A percentile compares a stretch with the other conserved stretches of the same genome.
phyloP scores from a whole-genome alignment of 2,329 filamentous ascomycete species.

The Cryphonectria radicalis region DNA sequence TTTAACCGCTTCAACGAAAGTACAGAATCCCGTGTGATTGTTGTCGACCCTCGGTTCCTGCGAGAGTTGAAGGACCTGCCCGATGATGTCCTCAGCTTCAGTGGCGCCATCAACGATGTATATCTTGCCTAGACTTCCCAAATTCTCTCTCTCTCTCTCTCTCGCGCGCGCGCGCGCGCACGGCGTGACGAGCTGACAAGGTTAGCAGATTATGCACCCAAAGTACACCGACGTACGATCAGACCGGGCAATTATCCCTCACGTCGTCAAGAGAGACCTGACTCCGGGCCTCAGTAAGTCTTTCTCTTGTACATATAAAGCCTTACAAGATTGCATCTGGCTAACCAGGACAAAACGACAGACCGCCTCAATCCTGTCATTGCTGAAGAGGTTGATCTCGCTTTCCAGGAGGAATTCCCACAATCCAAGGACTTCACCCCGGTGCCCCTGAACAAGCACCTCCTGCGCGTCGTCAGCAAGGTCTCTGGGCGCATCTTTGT shows the following conservation, averaged over 20 bases:
- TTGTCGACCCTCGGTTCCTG: conserved; percentile 19
- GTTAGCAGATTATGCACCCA: conserved; percentile 21
- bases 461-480: conserved; percentile 51
- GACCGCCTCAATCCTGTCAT: conserved; percentile 44
- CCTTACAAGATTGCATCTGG: not conserved
- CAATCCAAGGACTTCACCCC: conserved; percentile 45
- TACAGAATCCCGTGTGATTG: conserved; percentile 18
- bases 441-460: conserved; percentile 44
- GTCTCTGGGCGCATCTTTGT: conserved; percentile 53
- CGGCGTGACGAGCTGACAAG: not conserved
- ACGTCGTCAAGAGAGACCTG: conserved; percentile 24
- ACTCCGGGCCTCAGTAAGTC: conserved; percentile 25
- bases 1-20: too few species aligned
- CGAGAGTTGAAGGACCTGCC: conserved; percentile 25
- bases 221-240: conserved; percentile 22
- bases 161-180: not conserved
- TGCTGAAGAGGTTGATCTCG: conserved; percentile 43
- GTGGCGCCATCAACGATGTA: conserved; percentile 23
- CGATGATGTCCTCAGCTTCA: conserved; percentile 23
- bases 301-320: not conserved
- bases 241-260: conserved; percentile 23
- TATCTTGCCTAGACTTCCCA: not conserved
- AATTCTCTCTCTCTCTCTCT: not conserved
- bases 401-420: conserved; percentile 42
- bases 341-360: conserved; percentile 4